phyloP scores from a whole-genome alignment of 78 protist genomes.

The Dictyostelium capitatum region DNA sequence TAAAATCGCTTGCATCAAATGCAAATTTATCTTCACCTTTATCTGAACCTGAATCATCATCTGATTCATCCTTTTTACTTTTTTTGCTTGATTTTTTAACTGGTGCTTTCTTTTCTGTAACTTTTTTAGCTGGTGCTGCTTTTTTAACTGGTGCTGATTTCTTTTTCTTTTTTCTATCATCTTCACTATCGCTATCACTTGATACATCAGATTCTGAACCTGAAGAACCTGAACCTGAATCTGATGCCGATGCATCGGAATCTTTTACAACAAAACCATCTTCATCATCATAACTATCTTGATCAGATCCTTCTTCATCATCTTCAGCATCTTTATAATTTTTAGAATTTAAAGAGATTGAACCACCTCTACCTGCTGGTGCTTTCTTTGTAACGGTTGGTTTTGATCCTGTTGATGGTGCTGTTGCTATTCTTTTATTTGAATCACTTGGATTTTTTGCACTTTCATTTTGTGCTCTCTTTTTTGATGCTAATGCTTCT shows the following conservation, averaged over 20 bases:
- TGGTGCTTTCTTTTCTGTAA: neutral
- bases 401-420: neutral
- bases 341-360: constrained; percentile 24
- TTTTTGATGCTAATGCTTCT: constrained; percentile 22
- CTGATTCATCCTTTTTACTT: neutral
- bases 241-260: neutral
- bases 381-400: neutral
- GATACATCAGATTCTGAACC: neutral
- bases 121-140: constrained; percentile 13
- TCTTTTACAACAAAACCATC: constrained; percentile 54
- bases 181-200: constrained; percentile 9
- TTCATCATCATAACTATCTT: constrained; percentile 17
- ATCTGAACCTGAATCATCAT: neutral
- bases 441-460: too few relatives aligned
- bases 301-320: constrained; percentile 8
- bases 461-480: neutral
- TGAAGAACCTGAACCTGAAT: neutral
- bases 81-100: neutral
- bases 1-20: neutral
- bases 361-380: neutral
- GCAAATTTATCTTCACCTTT: neutral
- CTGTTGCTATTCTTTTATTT: neutral
- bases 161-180: constrained; percentile 29
- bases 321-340: constrained; percentile 33
- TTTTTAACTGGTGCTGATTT: neutral